phyloP scores from a whole-genome alignment of 257 asterid species.

The Solanum boliviense region DNA sequence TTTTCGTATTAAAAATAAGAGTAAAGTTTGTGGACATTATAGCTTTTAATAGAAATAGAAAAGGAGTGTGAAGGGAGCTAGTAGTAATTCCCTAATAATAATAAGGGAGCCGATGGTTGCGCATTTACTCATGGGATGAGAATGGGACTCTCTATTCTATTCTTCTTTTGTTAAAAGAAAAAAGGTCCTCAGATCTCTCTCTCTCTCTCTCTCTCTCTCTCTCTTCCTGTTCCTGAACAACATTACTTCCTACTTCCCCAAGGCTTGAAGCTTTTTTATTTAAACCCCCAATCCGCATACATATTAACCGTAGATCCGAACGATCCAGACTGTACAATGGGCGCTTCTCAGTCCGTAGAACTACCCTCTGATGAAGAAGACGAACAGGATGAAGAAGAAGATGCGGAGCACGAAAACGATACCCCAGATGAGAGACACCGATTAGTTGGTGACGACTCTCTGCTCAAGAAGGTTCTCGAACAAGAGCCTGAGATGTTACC shows the following conservation, averaged over 20 bases:
- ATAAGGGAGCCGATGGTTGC: neutral
- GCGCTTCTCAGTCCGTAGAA: constrained; percentile 64
- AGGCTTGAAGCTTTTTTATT: neutral
- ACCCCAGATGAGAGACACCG: constrained; percentile 22
- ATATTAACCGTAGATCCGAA: neutral
- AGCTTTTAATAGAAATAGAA: too few species aligned
- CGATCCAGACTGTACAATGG: constrained; percentile 33
- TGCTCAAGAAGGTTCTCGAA: constrained; percentile 63
- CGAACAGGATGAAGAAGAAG: constrained; percentile 20
- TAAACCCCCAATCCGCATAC: neutral
- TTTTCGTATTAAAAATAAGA: too few species aligned
- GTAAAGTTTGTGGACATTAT: too few species aligned
- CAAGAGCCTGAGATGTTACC: constrained; percentile 98
- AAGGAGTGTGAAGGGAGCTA: neutral
- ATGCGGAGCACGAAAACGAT: constrained; percentile 20
- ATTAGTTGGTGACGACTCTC: constrained; percentile 23
- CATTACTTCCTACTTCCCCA: neutral
- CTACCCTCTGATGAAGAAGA: constrained; percentile 46
- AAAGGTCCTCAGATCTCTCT: neutral
- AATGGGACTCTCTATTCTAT: neutral
- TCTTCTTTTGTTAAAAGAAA: neutral
- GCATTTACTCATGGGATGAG: neutral
- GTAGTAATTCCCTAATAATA: neutral
- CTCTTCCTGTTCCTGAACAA: neutral
- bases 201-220: neutral